Evolutionary conservation across 140 eudicot genomes (phyloP).

Genomic region (Stevia rebaudiana): DNA sequence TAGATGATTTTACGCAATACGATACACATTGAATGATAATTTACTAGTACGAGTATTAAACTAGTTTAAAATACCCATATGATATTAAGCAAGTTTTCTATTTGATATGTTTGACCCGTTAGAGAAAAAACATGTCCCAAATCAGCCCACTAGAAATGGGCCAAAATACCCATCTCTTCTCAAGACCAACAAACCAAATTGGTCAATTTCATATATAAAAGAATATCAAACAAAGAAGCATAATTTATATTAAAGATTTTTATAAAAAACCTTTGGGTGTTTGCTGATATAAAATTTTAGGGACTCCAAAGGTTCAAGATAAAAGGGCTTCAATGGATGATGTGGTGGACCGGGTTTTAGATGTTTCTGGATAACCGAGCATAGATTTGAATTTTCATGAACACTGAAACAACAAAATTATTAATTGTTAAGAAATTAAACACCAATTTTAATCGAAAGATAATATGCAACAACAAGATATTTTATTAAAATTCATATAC

Average conservation of each 20-base stretch:
- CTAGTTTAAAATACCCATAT: background rate
- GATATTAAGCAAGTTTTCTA: background rate
- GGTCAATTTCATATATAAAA: background rate
- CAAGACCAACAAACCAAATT: background rate
- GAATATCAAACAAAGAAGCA: background rate
- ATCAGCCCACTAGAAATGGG: background rate
- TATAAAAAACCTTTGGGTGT: constrained; percentile 55
- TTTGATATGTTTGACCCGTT: background rate
- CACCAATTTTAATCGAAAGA: background rate
- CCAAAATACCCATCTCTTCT: background rate
- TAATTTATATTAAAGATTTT: background rate
- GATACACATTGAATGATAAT: background rate
- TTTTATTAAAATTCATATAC: background rate
- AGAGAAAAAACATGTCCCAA: background rate
- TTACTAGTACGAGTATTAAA: background rate
- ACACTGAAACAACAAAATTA: constrained; percentile 39
- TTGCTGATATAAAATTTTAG: constrained; percentile 68
- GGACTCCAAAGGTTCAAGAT: constrained; percentile 52
- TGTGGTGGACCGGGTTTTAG: constrained; percentile 69
- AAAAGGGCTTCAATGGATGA: constrained; percentile 54
- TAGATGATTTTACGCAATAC: background rate
- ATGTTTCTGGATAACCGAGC: constrained; percentile 65
- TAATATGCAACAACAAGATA: background rate
- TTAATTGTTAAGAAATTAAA: background rate
- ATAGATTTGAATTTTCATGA: constrained; percentile 44